phyloP scores from a whole-genome alignment of 139 green algal species.

The Nannochloris sp. region DNA sequence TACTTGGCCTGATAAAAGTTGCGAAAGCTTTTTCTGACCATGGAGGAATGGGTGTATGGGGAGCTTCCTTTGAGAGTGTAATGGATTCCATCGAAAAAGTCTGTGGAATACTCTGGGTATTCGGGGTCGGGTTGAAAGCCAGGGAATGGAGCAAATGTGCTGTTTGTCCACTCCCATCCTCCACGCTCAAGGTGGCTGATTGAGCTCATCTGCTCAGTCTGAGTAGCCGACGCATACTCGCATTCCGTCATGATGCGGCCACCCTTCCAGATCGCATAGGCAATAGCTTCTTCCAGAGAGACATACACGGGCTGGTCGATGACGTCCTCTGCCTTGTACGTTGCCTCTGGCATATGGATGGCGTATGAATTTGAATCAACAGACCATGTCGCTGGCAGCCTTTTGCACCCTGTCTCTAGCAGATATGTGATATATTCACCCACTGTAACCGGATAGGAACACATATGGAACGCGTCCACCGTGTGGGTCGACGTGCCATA shows the following conservation, averaged over 20 bases:
- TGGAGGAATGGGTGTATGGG: conserved; percentile 33
- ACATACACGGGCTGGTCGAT: conserved; percentile 20
- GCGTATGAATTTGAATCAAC: conserved; percentile 8
- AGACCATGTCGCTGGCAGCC: conserved; percentile 42
- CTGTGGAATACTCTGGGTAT: conserved; percentile 49
- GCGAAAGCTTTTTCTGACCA: conserved; percentile 39
- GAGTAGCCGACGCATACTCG: conserved; percentile 30
- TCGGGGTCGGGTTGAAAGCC: conserved; percentile 37
- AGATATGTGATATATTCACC: conserved; percentile 40
- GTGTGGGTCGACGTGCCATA: conserved; percentile 12
- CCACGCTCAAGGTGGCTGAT: background rate
- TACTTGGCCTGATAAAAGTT: conserved; percentile 57
- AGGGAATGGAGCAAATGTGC: conserved; percentile 26
- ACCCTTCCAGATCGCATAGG: conserved; percentile 25
- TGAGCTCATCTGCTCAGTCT: background rate
- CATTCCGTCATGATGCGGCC: conserved; percentile 44
- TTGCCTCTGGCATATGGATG: conserved; percentile 35
- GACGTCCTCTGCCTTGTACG: conserved; percentile 25
- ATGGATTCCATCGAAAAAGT: conserved; percentile 57
- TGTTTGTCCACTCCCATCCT: conserved; percentile 57
- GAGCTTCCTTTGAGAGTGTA: conserved; percentile 42
- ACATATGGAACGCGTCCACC: conserved; percentile 20
- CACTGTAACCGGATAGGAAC: conserved; percentile 35
- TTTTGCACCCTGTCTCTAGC: background rate
- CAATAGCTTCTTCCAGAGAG: conserved; percentile 46